phyloP scores from a whole-genome alignment of 371 early-diverging fungal species.

The Cokeromyces recurvatus region DNA sequence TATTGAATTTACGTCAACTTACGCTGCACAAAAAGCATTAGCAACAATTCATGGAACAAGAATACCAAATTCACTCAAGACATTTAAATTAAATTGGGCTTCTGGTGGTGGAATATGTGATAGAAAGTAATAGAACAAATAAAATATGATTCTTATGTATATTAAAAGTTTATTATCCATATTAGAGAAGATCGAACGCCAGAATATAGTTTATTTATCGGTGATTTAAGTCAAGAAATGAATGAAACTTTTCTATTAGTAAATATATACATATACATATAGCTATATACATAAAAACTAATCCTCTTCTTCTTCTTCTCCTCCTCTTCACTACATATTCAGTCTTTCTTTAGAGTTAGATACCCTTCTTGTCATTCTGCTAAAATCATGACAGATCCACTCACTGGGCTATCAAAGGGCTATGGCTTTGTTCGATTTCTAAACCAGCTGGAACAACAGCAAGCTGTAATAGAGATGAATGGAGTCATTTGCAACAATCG shows the following conservation, averaged over 20 bases:
- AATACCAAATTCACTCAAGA: constrained; percentile 73
- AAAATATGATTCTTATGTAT: constrained; percentile 1
- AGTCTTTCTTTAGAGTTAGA: constrained; percentile 46
- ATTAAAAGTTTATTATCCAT: not conserved
- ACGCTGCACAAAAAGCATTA: constrained; percentile 64
- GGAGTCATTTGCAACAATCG: constrained; percentile 63
- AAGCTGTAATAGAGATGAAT: constrained; percentile 75
- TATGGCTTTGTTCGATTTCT: constrained; percentile 81
- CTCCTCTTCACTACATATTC: not conserved
- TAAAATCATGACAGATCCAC: constrained; percentile 73
- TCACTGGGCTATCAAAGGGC: constrained; percentile 65
- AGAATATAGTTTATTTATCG: constrained; percentile 85
- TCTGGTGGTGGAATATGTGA: constrained; percentile 62
- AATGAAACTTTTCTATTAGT: constrained; percentile 73
- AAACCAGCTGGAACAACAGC: constrained; percentile 66
- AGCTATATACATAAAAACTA: not conserved
- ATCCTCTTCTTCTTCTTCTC: too few relatives aligned
- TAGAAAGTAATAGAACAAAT: too few relatives aligned
- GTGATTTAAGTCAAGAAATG: constrained; percentile 77
- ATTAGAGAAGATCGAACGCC: constrained; percentile 54
- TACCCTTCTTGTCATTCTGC: constrained; percentile 72
- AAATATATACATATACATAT: constrained; percentile 4
- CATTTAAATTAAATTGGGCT: constrained; percentile 93
- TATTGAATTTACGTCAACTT: constrained; percentile 58
- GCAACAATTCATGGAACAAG: constrained; percentile 68